These are phyloP conservation scores for Auriscalpium microsporum DNA, from an alignment of 768 basidiomycete genomes.

Conservation along the genomic window DNA sequence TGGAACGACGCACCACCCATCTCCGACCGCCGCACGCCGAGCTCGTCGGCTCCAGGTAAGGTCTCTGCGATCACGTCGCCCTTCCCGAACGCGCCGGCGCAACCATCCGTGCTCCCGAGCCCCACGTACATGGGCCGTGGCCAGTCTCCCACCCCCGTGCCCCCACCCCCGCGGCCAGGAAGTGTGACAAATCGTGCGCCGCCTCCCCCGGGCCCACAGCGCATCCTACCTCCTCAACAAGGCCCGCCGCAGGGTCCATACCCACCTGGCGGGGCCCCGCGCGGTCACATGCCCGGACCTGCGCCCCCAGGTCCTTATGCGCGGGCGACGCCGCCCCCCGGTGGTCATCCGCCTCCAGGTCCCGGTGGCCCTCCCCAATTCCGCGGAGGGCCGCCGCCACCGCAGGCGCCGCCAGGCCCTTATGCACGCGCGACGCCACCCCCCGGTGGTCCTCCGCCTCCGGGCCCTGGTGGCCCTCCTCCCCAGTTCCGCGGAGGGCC, in stretches of 20 bases:
- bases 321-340: slow-evolving; percentile 36
- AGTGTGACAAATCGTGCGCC: slow-evolving; percentile 33
- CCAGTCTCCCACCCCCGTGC: slow-evolving; percentile 34
- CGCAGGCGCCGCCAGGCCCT: background rate
- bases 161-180: slow-evolving; percentile 52
- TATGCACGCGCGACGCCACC: slow-evolving; percentile 30
- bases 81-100: slow-evolving; percentile 64
- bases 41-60: slow-evolving; percentile 39
- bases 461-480: slow-evolving; percentile 19
- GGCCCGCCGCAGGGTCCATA: background rate
- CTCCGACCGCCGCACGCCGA: slow-evolving; percentile 42
- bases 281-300: slow-evolving; percentile 14
- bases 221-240: slow-evolving; percentile 1
- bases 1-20: slow-evolving; percentile 87
- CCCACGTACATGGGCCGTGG: slow-evolving; percentile 18
- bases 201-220: slow-evolving; percentile 7
- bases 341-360: slow-evolving; percentile 24
- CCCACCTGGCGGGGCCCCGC: slow-evolving; percentile 12
- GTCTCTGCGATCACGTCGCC: slow-evolving; percentile 76
- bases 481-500: slow-evolving; percentile 6
- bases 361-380: slow-evolving; percentile 14
- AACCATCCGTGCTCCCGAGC: slow-evolving; percentile 16
- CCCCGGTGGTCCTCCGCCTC: slow-evolving; percentile 27
- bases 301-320: slow-evolving; percentile 28
- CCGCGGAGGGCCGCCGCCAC: slow-evolving; percentile 7